A percentile compares a stretch with the other conserved stretches of the same genome.
Conservation (phyloP, 106 monocot species). For the Allium fistulosum region DNA sequence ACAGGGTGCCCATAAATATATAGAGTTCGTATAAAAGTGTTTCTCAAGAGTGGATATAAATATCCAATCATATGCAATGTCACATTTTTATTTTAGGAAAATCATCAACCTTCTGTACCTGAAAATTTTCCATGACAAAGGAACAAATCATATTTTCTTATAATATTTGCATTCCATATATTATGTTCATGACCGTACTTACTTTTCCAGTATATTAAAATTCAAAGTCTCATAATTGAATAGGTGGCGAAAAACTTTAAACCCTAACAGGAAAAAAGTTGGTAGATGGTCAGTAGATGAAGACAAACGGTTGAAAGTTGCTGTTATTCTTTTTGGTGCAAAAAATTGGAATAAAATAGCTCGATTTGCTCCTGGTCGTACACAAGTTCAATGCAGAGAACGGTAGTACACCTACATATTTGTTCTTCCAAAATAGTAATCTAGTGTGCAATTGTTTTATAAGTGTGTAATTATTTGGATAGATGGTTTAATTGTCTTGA, state of each 20-base stretch:
- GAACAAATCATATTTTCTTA: no score
- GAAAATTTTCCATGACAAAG: no score
- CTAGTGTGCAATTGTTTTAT: constrained; percentile 1
- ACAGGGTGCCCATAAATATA: no score
- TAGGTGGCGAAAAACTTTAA: constrained; percentile 83
- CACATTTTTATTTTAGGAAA: no score
- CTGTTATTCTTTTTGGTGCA: constrained; percentile 81
- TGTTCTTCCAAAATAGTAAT: neutral
- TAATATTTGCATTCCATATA: neutral
- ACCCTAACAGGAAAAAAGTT: constrained; percentile 58
- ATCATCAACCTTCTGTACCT: no score
- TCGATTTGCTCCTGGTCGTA: constrained; percentile 72
- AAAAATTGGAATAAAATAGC: constrained; percentile 88
- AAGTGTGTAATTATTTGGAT: neutral
- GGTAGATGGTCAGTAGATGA: constrained; percentile 94
- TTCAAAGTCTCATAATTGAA: neutral
- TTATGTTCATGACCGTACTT: neutral
- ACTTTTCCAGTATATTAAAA: no score
- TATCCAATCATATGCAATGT: no score
- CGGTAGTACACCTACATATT: constrained; percentile 34
- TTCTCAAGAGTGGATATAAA: no score
- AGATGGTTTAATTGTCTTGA: constrained; percentile 98
- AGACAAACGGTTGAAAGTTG: constrained; percentile 87
- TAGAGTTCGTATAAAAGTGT: no score
- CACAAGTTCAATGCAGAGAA: constrained; percentile 81